phyloP scores from a whole-genome alignment of 768 basidiomycete genomes.

The Hygrophoropsis aurantiaca region DNA sequence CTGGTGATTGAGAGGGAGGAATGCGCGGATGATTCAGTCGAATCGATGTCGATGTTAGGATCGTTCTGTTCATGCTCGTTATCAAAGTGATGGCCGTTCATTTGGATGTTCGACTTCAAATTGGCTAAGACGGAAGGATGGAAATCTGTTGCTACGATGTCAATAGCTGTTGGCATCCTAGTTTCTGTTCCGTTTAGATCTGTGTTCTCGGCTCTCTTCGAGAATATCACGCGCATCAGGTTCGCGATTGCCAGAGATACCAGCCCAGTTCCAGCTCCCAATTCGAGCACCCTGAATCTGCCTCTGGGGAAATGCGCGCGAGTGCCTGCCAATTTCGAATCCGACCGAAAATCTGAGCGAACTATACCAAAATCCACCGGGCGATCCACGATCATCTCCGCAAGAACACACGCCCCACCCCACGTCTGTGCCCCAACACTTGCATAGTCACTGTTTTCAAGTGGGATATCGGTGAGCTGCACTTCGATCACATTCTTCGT shows the following conservation, averaged over 20 bases:
- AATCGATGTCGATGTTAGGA: not conserved
- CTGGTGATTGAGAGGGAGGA: slow-evolving; percentile 25
- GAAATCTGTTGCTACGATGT: slow-evolving; percentile 51
- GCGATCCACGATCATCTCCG: slow-evolving; percentile 65
- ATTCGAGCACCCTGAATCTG: slow-evolving; percentile 45
- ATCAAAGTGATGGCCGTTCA: slow-evolving; percentile 27
- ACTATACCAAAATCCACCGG: slow-evolving; percentile 52
- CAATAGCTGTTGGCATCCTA: too few relatives aligned
- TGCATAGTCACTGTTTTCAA: slow-evolving; percentile 66
- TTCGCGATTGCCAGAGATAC: slow-evolving; percentile 44
- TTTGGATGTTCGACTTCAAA: slow-evolving; percentile 40
- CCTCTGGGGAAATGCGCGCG: not conserved
- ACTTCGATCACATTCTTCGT: too few relatives aligned
- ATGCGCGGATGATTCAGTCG: too few relatives aligned
- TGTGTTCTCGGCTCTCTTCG: slow-evolving; percentile 2
- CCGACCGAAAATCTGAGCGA: too few relatives aligned
- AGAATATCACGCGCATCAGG: slow-evolving; percentile 18
- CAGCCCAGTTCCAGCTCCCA: slow-evolving; percentile 60
- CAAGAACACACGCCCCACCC: slow-evolving; percentile 81
- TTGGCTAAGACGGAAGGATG: slow-evolving; percentile 49
- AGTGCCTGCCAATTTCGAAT: not conserved
- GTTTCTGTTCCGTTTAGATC: too few relatives aligned
- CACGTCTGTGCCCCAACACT: slow-evolving; percentile 88
- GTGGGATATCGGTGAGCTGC: slow-evolving; percentile 62
- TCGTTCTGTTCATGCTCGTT: not conserved